Conservation (phyloP, 2,329 filamentous ascomycete genomes). For the Colletotrichum orbiculare region DNA sequence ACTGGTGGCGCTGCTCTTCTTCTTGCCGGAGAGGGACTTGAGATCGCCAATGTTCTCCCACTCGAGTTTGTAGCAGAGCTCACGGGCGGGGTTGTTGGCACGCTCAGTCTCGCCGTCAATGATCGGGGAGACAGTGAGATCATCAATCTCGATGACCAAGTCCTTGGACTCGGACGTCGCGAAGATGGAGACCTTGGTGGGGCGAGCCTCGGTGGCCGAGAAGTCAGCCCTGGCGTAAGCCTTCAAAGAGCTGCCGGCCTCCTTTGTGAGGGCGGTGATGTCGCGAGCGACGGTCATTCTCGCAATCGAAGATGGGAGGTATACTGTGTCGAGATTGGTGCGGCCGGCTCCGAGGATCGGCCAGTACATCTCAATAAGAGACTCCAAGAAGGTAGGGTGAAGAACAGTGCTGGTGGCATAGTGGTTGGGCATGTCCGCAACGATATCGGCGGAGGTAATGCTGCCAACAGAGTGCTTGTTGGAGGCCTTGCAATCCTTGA, state of each 20-base stretch:
- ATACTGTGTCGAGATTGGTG: conserved; percentile 45
- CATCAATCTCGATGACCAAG: conserved; percentile 41
- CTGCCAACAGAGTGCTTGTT: conserved; percentile 31
- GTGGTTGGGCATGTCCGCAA: conserved; percentile 39
- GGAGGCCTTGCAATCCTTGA: conserved; percentile 56
- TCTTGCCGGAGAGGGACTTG: conserved; percentile 30
- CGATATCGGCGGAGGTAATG: conserved; percentile 30
- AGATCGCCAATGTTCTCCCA: conserved; percentile 38
- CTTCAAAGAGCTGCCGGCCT: conserved; percentile 44
- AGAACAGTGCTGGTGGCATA: conserved; percentile 38
- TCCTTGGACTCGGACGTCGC: conserved; percentile 36
- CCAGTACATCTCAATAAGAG: conserved; percentile 43
- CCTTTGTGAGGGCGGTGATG: conserved; percentile 46
- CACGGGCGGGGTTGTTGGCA: conserved; percentile 31
- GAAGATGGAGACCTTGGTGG: conserved; percentile 38
- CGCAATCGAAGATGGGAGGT: conserved; percentile 48
- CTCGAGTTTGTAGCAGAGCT: conserved; percentile 42
- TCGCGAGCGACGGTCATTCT: conserved; percentile 42
- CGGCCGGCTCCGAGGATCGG: conserved; percentile 46
- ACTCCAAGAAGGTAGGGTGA: conserved; percentile 40
- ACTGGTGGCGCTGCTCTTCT: conserved; percentile 20
- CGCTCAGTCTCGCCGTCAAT: conserved; percentile 36
- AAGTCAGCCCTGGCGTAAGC: conserved; percentile 38
- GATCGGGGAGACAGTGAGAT: conserved; percentile 39
- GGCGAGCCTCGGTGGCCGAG: conserved; percentile 27